phyloP scores from a whole-genome alignment of 2,329 filamentous ascomycete genomes.

The Helicocarpus griseus region DNA sequence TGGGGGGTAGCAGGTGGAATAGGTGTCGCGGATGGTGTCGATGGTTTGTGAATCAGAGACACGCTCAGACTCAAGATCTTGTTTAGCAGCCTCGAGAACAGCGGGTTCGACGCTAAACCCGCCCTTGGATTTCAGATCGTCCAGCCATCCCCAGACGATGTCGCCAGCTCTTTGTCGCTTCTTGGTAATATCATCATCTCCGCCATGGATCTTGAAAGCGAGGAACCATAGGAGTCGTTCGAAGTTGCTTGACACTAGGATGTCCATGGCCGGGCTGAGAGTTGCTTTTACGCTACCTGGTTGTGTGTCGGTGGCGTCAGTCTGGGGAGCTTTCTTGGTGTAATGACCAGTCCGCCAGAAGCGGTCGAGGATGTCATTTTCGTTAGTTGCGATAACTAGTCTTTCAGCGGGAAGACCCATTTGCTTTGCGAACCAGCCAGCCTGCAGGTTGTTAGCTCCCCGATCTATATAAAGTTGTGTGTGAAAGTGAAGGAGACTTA shows the following conservation, averaged over 20 bases:
- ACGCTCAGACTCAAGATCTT: constrained; percentile 71
- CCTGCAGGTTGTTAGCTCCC: constrained; percentile 13
- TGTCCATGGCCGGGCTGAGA: constrained; percentile 92
- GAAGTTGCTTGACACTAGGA: constrained; percentile 91
- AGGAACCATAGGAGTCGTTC: constrained; percentile 93
- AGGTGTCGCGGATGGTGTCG: constrained; percentile 52
- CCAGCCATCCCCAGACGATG: constrained; percentile 68
- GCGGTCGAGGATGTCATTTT: constrained; percentile 91
- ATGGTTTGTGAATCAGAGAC: constrained; percentile 57
- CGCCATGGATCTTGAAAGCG: constrained; percentile 62
- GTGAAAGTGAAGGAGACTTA: constrained; percentile 1
- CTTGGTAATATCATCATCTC: constrained; percentile 40
- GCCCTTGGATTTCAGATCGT: constrained; percentile 67
- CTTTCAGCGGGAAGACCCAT: constrained; percentile 87
- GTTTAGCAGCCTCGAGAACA: constrained; percentile 60
- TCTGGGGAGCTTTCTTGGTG: constrained; percentile 62
- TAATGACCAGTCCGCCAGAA: constrained; percentile 87
- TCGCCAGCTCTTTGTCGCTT: constrained; percentile 51
- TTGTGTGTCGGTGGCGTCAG: constrained; percentile 14
- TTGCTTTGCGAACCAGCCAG: constrained; percentile 77
- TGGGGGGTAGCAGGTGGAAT: constrained; percentile 45
- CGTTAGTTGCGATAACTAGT: constrained; percentile 87
- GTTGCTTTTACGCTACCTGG: constrained; percentile 77
- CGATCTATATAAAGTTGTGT: not conserved
- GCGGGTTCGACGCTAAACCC: constrained; percentile 72